These are phyloP conservation scores for Aspergillus cejpii DNA, from an alignment of 2,329 filamentous ascomycete genomes.

Conservation along the genomic window DNA sequence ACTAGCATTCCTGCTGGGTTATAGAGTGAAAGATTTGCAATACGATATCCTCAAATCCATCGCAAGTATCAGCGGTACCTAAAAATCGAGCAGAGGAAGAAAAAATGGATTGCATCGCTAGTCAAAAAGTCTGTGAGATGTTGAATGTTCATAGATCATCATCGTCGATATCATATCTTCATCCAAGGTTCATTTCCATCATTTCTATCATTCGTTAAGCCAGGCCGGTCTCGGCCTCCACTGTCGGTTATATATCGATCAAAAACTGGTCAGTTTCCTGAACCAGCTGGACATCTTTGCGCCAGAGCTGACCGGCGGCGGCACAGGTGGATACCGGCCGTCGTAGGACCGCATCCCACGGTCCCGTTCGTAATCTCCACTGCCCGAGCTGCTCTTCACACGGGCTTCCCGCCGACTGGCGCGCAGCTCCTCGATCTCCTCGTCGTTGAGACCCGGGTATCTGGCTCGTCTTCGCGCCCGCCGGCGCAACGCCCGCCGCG, in stretches of 20 bases:
- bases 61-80: background rate
- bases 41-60: background rate
- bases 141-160: background rate
- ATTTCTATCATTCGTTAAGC: conserved; percentile 7
- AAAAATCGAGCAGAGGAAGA: background rate
- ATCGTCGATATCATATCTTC: conserved; percentile 4
- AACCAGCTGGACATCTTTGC: conserved; percentile 40
- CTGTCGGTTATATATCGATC: conserved; percentile 8
- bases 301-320: conserved; percentile 22
- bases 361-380: conserved; percentile 36
- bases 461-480: conserved; percentile 36
- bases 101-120: background rate
- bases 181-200: conserved; percentile 6
- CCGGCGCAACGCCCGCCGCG: conserved; percentile 33
- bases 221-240: conserved; percentile 4
- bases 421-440: conserved; percentile 36
- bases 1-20: background rate
- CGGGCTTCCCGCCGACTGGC: conserved; percentile 27
- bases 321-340: conserved; percentile 18
- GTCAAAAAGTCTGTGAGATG: background rate
- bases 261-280: conserved; percentile 38
- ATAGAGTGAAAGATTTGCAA: background rate
- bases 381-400: conserved; percentile 38
- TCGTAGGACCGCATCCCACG: conserved; percentile 27
- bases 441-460: conserved; percentile 36